phyloP scores from a whole-genome alignment of 176 grass and related monocot species.

The Aegilops tauschii region DNA sequence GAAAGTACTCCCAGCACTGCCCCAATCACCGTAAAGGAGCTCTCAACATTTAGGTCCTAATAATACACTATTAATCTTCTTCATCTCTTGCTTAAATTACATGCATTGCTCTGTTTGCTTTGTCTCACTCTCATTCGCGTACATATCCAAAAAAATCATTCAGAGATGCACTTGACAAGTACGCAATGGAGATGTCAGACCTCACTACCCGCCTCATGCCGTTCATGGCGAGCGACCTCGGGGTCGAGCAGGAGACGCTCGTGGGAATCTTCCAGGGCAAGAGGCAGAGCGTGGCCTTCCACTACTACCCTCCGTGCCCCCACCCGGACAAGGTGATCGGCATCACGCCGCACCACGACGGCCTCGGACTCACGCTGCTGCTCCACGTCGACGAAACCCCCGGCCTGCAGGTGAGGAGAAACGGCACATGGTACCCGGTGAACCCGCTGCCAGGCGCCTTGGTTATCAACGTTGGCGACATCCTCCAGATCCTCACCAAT shows the following conservation, averaged over 20 bases:
- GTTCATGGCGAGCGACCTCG: neutral
- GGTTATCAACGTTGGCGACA: slow-evolving; percentile 18
- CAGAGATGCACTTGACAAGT: neutral
- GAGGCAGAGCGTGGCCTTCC: neutral
- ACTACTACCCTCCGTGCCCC: neutral
- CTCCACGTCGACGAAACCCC: neutral
- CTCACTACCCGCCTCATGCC: neutral
- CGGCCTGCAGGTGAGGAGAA: slow-evolving; percentile 15
- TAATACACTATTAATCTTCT: no score
- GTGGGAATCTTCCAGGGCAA: neutral
- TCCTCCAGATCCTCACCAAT: slow-evolving; percentile 17
- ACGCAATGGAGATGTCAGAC: neutral
- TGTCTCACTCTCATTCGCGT: no score
- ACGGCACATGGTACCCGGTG: neutral
- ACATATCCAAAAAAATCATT: no score
- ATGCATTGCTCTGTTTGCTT: no score
- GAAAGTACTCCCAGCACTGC: no score
- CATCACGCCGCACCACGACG: slow-evolving; percentile 3
- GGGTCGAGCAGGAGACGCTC: neutral
- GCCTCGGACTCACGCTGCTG: neutral
- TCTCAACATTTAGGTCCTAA: neutral
- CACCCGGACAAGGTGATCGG: slow-evolving; percentile 18
- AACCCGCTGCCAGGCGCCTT: slow-evolving; percentile 11
- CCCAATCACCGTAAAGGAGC: neutral
- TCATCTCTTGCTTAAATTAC: no score